Evolutionary conservation across 1,139 yeast genomes (phyloP).

Genomic region (Magnusiomyces magnusii): DNA sequence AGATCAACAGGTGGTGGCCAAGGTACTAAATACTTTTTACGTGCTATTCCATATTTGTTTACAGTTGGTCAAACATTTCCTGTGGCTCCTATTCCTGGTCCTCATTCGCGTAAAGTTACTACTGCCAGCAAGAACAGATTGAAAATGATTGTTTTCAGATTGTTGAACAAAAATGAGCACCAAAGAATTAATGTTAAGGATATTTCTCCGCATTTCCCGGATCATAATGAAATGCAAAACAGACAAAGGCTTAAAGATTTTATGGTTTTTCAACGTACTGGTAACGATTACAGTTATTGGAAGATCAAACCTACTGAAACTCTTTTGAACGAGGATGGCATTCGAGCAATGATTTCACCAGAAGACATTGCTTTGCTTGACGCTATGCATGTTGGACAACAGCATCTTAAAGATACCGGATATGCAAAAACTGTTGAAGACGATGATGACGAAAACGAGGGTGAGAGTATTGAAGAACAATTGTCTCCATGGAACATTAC

Average conservation of each 20-base stretch:
- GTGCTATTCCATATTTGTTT: slow-evolving; percentile 64
- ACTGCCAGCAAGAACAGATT: slow-evolving; percentile 85
- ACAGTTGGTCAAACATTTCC: slow-evolving; percentile 93
- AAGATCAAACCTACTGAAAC: slow-evolving; percentile 68
- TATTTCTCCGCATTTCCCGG: slow-evolving; percentile 89
- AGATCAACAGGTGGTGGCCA: slow-evolving; percentile 66
- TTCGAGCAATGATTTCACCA: slow-evolving; percentile 81
- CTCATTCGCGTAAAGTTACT: slow-evolving; percentile 93
- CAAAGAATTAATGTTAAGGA: slow-evolving; percentile 80
- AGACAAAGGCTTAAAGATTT: slow-evolving; percentile 93
- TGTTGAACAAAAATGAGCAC: slow-evolving; percentile 66
- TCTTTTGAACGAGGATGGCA: slow-evolving; percentile 70
- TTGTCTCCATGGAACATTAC: slow-evolving; percentile 92
- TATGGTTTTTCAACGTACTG: slow-evolving; percentile 95
- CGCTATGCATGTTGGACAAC: slow-evolving; percentile 92
- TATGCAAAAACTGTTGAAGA: slow-evolving; percentile 45
- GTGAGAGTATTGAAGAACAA: slow-evolving; percentile 66
- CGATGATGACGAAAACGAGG: slow-evolving; percentile 39
- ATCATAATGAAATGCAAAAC: slow-evolving; percentile 95
- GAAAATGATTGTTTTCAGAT: slow-evolving; percentile 89
- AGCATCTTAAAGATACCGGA: slow-evolving; percentile 65
- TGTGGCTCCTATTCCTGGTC: slow-evolving; percentile 93
- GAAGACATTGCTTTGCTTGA: slow-evolving; percentile 86
- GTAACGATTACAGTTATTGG: slow-evolving; percentile 96
- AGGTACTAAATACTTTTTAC: slow-evolving; percentile 50